These are phyloP conservation scores for Syzygium aromaticum DNA, from an alignment of 345 rosid genomes.

Conservation along the genomic window DNA sequence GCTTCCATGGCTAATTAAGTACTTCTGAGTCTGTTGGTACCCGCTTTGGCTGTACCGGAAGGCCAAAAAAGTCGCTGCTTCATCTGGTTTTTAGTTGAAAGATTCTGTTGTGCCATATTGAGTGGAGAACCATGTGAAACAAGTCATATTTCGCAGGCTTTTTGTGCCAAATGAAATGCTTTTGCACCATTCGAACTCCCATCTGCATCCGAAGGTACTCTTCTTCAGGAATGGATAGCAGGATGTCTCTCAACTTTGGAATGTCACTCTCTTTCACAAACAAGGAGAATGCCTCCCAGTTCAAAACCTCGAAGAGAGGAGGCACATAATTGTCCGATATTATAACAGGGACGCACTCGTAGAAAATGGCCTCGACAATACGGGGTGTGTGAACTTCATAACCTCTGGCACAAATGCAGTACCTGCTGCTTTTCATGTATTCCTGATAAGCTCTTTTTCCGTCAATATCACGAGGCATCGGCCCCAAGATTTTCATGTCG, in stretches of 20 bases:
- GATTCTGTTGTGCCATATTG: slow-evolving; percentile 68
- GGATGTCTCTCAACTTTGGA: slow-evolving; percentile 56
- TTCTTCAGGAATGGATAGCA: slow-evolving; percentile 52
- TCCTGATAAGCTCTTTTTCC: slow-evolving; percentile 59
- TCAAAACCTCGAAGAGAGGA: slow-evolving; percentile 73
- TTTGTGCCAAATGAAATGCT: slow-evolving; percentile 89
- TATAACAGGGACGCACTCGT: slow-evolving; percentile 83
- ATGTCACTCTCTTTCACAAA: slow-evolving; percentile 70
- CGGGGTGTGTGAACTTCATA: slow-evolving; percentile 86
- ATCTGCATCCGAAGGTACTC: slow-evolving; percentile 55
- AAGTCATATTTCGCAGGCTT: slow-evolving; percentile 61
- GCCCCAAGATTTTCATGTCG: slow-evolving; percentile 79
- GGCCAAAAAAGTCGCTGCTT: background rate
- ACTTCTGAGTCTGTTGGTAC: background rate
- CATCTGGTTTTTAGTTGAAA: slow-evolving; percentile 32
- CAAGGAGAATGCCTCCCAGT: slow-evolving; percentile 75
- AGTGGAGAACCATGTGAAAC: slow-evolving; percentile 80
- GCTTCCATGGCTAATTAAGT: background rate
- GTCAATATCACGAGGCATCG: slow-evolving; percentile 50
- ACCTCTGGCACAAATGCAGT: slow-evolving; percentile 86
- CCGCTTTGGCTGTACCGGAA: background rate
- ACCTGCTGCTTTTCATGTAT: slow-evolving; percentile 81
- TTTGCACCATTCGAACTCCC: slow-evolving; percentile 56
- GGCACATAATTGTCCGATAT: slow-evolving; percentile 88
- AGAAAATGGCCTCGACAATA: slow-evolving; percentile 62